Evolutionary conservation across 192 early-diverging fungal species (phyloP), one percentile per base, ranked within the genome.

Genomic region (Glomus cerebriforme): DNA sequence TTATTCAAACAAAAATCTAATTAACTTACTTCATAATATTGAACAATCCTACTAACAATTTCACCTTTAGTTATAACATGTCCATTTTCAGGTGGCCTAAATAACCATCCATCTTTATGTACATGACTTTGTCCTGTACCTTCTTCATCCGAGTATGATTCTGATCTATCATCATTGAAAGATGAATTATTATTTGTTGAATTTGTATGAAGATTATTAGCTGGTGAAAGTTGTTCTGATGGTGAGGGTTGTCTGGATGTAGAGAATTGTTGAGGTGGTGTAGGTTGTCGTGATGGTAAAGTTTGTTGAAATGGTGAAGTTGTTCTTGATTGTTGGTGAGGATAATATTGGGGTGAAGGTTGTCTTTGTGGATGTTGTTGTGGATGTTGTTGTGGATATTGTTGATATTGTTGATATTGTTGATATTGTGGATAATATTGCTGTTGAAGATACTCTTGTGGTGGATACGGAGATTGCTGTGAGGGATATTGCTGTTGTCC

Each of bases 21-120:
- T 69, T 39, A 7, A 17, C 39, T 1, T 77, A 77, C 75, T 32
- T 77, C 75, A 47, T 77, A 77, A 65, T 77, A 77, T 67, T 58
- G 63, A 13, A 77, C 43, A 17, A 77, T 77, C 8, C 75, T 63
- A n/a, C 43, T 66, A 29, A 77, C 22, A 13, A 77, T 67, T 47
- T 65, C 75, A 24, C 75, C 63, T 66, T 34, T 77, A 1, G 75
- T 77, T 31, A 77, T 67, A 47, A 77, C 37, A 13, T 77, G 75
- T 4, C 75, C 75, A 77, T 77, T 17, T 26, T 77, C 59, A 31
- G 75, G 75, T 54, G 63, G 75, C 17, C 75, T 35, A 66, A 63
- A 77, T 22, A 63, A n/a, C 75, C 75, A 77, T 34, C 75, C 75
- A 32, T 66, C 75, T 29, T 63, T 29, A 27, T 34, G 26, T 15